phyloP scores from a whole-genome alignment of 306 rosid genomes.

The Fragaria iinumae region DNA sequence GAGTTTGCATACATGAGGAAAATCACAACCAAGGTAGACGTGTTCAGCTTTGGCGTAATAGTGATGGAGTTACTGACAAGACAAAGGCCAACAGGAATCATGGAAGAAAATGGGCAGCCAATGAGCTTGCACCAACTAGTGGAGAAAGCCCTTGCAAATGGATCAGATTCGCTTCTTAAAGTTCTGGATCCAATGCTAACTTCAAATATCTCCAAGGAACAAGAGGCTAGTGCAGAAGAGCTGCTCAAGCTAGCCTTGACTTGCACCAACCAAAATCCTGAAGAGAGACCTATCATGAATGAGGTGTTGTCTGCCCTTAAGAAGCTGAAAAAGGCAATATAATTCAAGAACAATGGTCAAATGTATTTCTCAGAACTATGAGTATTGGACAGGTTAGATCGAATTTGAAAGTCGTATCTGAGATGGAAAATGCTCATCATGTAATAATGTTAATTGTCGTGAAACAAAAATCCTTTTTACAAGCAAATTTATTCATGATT shows the following conservation, averaged over 20 bases:
- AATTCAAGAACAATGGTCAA: constrained; percentile 1
- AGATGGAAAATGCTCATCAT: constrained; percentile 7
- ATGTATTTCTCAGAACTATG: background rate
- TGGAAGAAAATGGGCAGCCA: constrained; percentile 56
- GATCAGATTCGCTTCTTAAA: constrained; percentile 30
- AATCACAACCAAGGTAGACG: constrained; percentile 67
- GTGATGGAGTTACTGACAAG: constrained; percentile 77
- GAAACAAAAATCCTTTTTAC: background rate
- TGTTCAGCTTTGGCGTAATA: constrained; percentile 79
- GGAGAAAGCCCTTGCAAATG: constrained; percentile 55
- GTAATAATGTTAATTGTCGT: background rate
- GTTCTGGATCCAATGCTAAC: constrained; percentile 57
- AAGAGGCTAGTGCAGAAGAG: constrained; percentile 38
- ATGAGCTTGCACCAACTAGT: constrained; percentile 53
- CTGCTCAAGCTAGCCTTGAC: constrained; percentile 56
- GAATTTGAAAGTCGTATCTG: background rate
- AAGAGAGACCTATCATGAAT: constrained; percentile 59
- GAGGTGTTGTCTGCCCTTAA: constrained; percentile 47
- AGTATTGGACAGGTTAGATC: too few species aligned
- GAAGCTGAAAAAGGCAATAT: constrained; percentile 39
- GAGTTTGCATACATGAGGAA: constrained; percentile 80
- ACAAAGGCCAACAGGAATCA: constrained; percentile 65
- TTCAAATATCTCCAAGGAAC: constrained; percentile 30
- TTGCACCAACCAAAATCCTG: constrained; percentile 63
- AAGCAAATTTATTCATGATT: background rate